Percentiles rank a stretch among this genome's conserved stretches.
These are phyloP conservation scores for Miscanthus sacchariflorus DNA, from an alignment of 202 grass and related monocot genomes.

Conservation along the genomic window DNA sequence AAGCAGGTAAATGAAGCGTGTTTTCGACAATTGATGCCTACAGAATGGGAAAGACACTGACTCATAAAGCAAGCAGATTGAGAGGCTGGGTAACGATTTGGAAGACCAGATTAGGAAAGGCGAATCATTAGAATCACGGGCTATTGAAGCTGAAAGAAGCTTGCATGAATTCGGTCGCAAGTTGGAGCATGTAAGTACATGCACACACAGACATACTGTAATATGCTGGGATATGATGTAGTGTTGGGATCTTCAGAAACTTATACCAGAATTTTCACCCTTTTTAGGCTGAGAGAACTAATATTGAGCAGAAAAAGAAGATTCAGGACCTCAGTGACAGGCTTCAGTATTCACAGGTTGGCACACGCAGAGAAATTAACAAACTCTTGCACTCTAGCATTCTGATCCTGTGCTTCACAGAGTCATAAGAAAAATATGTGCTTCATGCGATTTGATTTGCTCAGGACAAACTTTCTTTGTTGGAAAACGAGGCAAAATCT, in stretches of 20 bases:
- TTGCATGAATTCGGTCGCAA: conserved; percentile 51
- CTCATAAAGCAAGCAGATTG: conserved; percentile 43
- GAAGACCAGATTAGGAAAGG: conserved; percentile 55
- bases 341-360: conserved; percentile 49
- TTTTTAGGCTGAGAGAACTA: conserved; percentile 53
- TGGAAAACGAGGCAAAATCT: conserved; percentile 48
- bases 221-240: neutral
- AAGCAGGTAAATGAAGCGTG: conserved; percentile 51
- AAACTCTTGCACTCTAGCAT: neutral
- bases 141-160: conserved; percentile 50
- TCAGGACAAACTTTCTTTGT: conserved; percentile 51
- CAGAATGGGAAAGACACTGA: neutral
- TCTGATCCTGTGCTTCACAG: neutral
- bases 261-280: neutral
- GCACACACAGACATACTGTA: neutral
- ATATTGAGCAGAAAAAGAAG: conserved; percentile 48
- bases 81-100: conserved; percentile 63
- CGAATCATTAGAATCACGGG: conserved; percentile 56
- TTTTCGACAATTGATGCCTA: neutral
- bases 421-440: neutral
- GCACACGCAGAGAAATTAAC: neutral
- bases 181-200: conserved; percentile 62
- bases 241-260: neutral
- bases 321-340: conserved; percentile 47
- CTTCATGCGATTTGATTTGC: neutral